Conservation (phyloP, 805 yeast species). For the Pichia sporocuriosa region DNA sequence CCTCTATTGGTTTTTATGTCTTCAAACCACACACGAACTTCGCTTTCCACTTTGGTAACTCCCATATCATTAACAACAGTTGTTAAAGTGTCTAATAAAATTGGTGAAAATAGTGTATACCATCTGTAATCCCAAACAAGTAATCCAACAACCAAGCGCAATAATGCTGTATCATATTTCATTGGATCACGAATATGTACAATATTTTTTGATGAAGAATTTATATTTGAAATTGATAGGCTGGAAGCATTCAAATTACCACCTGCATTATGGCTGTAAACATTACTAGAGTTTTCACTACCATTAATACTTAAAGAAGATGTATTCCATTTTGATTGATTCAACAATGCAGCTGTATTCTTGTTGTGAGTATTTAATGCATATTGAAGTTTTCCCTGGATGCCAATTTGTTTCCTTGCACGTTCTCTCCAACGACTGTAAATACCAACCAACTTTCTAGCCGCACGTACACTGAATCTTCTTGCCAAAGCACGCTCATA, state of each 20-base stretch:
- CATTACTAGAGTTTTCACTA: not conserved
- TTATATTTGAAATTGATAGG: not conserved
- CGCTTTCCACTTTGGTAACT: slow-evolving; percentile 64
- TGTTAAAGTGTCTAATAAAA: slow-evolving; percentile 48
- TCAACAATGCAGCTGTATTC: not conserved
- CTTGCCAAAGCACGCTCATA: slow-evolving; percentile 63
- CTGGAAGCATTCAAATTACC: slow-evolving; percentile 1
- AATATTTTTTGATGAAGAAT: not conserved
- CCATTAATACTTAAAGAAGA: slow-evolving; percentile 2
- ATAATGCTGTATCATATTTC: slow-evolving; percentile 47
- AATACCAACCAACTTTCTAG: slow-evolving; percentile 64
- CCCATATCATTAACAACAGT: slow-evolving; percentile 72
- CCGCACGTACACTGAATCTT: slow-evolving; percentile 76
- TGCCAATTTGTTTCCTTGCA: slow-evolving; percentile 6
- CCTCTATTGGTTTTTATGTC: slow-evolving; percentile 44
- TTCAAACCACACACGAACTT: slow-evolving; percentile 61
- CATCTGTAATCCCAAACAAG: slow-evolving; percentile 98
- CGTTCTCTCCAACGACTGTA: slow-evolving; percentile 29
- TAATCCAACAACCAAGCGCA: slow-evolving; percentile 66
- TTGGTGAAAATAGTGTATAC: slow-evolving; percentile 87
- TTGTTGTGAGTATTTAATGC: too few relatives aligned
- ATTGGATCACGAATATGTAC: slow-evolving; percentile 9
- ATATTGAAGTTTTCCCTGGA: slow-evolving; percentile 4
- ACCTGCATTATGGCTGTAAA: not conserved
- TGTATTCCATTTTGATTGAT: slow-evolving; percentile 5